Percentiles rank a stretch among this genome's conserved stretches.
phyloP scores from a whole-genome alignment of 495 filamentous ascomycete species.

The Penicillium turbatum region DNA sequence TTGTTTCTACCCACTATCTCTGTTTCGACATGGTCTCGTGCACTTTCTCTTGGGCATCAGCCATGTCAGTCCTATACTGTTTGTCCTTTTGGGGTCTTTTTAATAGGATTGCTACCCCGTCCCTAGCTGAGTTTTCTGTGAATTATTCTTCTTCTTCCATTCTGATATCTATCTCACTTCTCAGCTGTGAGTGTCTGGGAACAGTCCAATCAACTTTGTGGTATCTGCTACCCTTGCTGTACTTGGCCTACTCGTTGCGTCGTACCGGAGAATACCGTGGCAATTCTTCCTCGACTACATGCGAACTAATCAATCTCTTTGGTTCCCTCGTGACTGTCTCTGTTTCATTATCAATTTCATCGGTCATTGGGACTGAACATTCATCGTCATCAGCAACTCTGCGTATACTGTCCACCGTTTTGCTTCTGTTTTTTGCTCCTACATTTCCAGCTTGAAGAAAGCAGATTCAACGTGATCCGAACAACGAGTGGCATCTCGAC shows the following conservation, averaged over 20 bases:
- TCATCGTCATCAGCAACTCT: neutral
- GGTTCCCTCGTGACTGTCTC: neutral
- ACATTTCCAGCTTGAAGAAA: neutral
- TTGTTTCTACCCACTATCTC: constrained; percentile 18
- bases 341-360: neutral
- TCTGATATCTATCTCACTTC: neutral
- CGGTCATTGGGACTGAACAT: neutral
- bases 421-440: neutral
- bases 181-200: neutral
- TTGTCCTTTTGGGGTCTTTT: constrained; percentile 22
- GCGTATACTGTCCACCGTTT: neutral
- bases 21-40: constrained; percentile 32
- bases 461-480: neutral
- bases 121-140: constrained; percentile 3
- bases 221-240: neutral
- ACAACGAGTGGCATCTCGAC: neutral
- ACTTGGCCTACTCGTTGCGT: neutral
- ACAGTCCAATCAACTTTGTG: neutral
- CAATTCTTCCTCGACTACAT: neutral
- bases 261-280: neutral
- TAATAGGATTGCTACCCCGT: constrained; percentile 26
- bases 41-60: constrained; percentile 24
- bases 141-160: neutral
- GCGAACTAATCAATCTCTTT: neutral
- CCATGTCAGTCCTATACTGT: constrained; percentile 24